Evolutionary conservation across 345 rosid genomes (phyloP).

Genomic region (Citrus inodora): DNA sequence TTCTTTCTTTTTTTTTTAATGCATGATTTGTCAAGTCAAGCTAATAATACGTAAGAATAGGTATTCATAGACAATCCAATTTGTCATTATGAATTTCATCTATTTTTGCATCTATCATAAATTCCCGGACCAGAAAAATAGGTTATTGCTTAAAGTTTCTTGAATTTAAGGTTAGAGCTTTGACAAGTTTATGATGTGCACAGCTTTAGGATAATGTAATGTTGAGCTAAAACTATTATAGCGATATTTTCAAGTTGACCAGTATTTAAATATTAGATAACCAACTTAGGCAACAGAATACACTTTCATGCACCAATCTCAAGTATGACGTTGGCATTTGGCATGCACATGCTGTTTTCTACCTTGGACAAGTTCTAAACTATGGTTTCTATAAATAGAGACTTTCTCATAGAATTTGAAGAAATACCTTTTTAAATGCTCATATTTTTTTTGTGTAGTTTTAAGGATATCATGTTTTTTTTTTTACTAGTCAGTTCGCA

Average conservation of each 20-base stretch:
- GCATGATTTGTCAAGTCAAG: neutral
- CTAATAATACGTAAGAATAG: neutral
- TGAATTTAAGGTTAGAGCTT: neutral
- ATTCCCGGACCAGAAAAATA: neutral
- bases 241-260: neutral
- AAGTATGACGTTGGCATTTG: neutral
- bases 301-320: neutral
- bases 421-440: neutral
- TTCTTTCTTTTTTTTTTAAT: neutral
- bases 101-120: neutral
- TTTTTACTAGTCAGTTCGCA: slow-evolving; percentile 52
- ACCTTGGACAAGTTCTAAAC: neutral
- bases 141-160: neutral
- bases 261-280: neutral
- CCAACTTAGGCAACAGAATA: neutral
- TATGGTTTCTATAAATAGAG: neutral
- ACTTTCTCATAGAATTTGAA: no score
- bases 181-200: neutral
- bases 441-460: slow-evolving; percentile 6
- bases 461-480: slow-evolving; percentile 9
- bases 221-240: neutral
- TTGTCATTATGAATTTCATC: neutral
- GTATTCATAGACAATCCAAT: no score
- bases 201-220: neutral
- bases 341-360: neutral